Evolutionary conservation across 257 asterid genomes (phyloP).

Genomic region (Rauvolfia tetraphylla): DNA sequence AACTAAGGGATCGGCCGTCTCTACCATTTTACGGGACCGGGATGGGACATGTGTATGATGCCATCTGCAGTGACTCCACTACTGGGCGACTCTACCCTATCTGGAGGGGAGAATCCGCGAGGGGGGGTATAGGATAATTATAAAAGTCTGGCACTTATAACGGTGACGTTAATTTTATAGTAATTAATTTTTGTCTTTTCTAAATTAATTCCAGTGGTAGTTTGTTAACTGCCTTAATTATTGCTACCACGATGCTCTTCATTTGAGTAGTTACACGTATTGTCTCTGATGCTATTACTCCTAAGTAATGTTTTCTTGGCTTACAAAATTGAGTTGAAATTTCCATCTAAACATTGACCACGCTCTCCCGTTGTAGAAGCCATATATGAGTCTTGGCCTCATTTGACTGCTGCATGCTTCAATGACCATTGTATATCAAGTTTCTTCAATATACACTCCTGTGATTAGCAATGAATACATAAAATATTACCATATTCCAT

Average conservation of each 20-base stretch:
- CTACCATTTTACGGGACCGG: constrained; percentile 1
- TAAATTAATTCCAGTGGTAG: constrained; percentile 25
- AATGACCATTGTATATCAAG: background rate
- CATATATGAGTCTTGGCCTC: no score
- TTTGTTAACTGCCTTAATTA: constrained; percentile 24
- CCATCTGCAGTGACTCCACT: background rate
- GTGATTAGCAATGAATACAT: no score
- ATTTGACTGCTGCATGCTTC: no score
- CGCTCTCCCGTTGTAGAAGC: no score
- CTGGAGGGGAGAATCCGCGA: no score
- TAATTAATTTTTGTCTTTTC: constrained; percentile 22
- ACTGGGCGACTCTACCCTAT: background rate
- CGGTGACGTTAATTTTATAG: constrained; percentile 12
- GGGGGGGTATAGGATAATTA: background rate
- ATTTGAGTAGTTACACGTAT: background rate
- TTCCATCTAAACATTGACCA: no score
- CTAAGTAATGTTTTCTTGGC: background rate
- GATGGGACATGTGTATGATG: no score
- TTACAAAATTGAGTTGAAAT: background rate
- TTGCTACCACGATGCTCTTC: constrained; percentile 17
- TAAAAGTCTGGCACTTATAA: background rate
- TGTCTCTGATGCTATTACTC: no score
- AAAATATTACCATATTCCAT: no score
- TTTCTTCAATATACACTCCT: no score
- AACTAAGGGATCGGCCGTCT: background rate